Conservation (phyloP, 176 grass and related monocot genomes). For the Musa acuminata region DNA sequence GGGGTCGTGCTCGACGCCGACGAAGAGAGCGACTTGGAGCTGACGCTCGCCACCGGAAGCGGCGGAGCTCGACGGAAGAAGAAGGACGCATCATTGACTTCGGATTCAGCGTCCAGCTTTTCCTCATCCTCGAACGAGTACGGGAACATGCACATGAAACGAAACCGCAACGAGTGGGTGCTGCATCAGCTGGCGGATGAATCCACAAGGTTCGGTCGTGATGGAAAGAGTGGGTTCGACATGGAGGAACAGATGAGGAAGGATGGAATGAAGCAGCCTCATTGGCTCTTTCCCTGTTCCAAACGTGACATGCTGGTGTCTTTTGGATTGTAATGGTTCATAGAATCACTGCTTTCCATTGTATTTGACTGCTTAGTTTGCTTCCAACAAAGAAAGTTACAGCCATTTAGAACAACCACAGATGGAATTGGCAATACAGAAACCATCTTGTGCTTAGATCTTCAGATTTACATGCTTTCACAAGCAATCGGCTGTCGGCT, state of each 20-base stretch:
- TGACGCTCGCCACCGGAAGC: conserved; percentile 47
- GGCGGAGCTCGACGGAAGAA: conserved; percentile 17
- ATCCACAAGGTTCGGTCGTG: conserved; percentile 37
- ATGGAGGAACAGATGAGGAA: conserved; percentile 17
- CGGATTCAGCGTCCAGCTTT: conserved; percentile 32
- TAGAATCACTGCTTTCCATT: background rate
- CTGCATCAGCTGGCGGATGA: conserved; percentile 22
- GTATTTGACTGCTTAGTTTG: conserved; percentile 1
- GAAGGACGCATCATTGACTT: conserved; percentile 35
- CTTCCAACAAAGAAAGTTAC: background rate
- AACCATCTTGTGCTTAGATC: too few species aligned
- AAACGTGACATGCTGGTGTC: conserved; percentile 37
- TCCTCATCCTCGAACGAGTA: conserved; percentile 49
- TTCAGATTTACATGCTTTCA: too few species aligned
- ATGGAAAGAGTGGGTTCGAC: conserved; percentile 23
- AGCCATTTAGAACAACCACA: too few species aligned
- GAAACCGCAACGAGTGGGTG: background rate
- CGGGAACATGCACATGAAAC: background rate
- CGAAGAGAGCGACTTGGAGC: conserved; percentile 52
- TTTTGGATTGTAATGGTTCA: conserved; percentile 7
- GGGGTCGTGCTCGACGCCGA: background rate
- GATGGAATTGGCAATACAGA: too few species aligned
- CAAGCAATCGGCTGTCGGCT: too few species aligned
- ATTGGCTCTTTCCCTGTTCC: conserved; percentile 55
- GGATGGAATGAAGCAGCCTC: conserved; percentile 45